A percentile compares a stretch with the other conserved stretches of the same genome.
Evolutionary conservation across 148 eudicot genomes (phyloP).

Genomic region (Chenopodium suecicum): DNA sequence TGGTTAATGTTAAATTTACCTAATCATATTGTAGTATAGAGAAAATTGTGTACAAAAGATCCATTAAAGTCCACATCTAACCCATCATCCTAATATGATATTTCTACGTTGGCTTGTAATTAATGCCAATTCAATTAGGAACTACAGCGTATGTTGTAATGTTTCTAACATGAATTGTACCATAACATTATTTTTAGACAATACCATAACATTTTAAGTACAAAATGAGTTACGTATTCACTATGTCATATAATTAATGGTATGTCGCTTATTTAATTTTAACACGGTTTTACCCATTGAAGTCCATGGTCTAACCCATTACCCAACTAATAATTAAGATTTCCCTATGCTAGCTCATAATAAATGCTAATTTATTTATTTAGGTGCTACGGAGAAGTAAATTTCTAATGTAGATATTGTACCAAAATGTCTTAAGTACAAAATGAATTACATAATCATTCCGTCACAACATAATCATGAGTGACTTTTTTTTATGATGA

Average conservation of each 20-base stretch:
- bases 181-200: background rate
- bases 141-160: background rate
- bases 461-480: too few species aligned
- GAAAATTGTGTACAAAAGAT: background rate
- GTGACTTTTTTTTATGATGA: too few species aligned
- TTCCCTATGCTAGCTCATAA: background rate
- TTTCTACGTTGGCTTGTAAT: background rate
- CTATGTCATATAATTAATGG: too few species aligned
- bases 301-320: conserved; percentile 1
- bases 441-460: background rate
- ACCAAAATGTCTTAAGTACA: background rate
- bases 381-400: background rate
- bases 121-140: background rate
- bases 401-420: background rate
- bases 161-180: background rate
- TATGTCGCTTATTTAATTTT: too few species aligned
- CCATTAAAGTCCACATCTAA: background rate
- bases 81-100: background rate
- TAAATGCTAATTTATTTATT: background rate
- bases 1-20: background rate
- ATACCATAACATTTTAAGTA: background rate
- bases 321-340: background rate
- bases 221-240: background rate
- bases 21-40: background rate
- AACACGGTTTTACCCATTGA: background rate